phyloP scores from a whole-genome alignment of 129 eudicot genomes.

The Centrapalus pauciflorus region DNA sequence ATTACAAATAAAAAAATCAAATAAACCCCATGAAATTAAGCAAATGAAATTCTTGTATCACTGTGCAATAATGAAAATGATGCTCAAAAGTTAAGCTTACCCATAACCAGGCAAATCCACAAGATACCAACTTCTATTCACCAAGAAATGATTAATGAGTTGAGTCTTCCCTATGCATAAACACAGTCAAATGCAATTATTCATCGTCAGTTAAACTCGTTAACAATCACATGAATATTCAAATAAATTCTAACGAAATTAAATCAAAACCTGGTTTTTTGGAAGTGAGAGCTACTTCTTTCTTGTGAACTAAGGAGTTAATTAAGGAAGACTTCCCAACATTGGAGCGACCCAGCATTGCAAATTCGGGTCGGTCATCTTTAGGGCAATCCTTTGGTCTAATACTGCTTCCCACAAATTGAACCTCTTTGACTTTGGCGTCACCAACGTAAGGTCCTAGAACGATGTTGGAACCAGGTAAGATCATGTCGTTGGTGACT shows the following conservation, averaged over 20 bases:
- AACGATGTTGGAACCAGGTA: constrained; percentile 87
- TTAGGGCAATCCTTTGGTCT: constrained; percentile 80
- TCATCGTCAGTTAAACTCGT: neutral
- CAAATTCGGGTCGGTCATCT: constrained; percentile 85
- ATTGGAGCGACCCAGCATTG: constrained; percentile 88
- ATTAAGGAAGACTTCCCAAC: constrained; percentile 91
- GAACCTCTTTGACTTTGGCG: constrained; percentile 77
- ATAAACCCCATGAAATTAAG: neutral
- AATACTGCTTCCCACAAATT: constrained; percentile 66
- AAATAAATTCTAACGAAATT: neutral
- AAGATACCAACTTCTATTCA: constrained; percentile 80
- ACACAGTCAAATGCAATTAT: neutral
- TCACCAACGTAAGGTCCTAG: constrained; percentile 85
- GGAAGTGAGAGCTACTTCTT: constrained; percentile 90
- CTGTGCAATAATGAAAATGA: neutral
- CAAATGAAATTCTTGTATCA: neutral
- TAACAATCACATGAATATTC: neutral
- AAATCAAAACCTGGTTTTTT: constrained; percentile 72
- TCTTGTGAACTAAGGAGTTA: constrained; percentile 66
- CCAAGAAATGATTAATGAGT: constrained; percentile 90
- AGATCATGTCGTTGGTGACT: constrained; percentile 60
- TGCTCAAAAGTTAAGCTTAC: constrained; percentile 34
- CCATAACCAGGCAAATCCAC: constrained; percentile 98
- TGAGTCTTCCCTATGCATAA: constrained; percentile 72
- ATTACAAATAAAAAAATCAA: neutral